Base-by-base conservation (phyloP, 169 alveolate genomes). In the Plasmodium berghei region DNA sequence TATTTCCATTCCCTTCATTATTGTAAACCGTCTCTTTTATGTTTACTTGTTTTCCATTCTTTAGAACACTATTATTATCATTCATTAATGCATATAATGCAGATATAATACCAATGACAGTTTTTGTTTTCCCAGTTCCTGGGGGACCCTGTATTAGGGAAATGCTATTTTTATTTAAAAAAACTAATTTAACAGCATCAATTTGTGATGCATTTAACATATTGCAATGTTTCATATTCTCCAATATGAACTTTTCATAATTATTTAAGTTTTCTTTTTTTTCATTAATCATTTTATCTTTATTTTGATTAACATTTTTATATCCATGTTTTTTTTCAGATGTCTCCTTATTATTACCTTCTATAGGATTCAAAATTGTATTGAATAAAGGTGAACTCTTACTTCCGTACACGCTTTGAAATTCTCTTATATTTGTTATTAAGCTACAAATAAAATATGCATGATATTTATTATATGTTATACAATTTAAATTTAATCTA, bases 71-170 rank as follows among this genome's bases (percentile, higher is more conserved):
- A 24, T 28, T 73, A 49, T 49, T 18, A 2, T 34, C 42, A 58
- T 58, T 67, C 20, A 72, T 73, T 34, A 66, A 40, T 22, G 87
- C 69, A 48, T 70, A 71, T 46, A 85, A 56, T 9, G 66, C 92
- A 16, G 74, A 88, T 63, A 98, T 88, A 20, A 98, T 92, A 40
- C 99, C 99, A 28, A 97, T 88, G 49, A 98, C 96, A 0, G 99
- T 98, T 67, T 96, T 96, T 1, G 99, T 98, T 92, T 98, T 98
- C 12, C 99, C 99, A 12, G 99, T 97, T 9, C 99, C 99, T n/a
- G 99, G 99, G 6, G 99, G 99, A 1, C 99, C 99, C 77, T 98
- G 99, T 22, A 97, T 96, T 18, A 98, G 94, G 34, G 98, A 77
- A 48, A 77, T 77, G 45, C 45, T 63, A 77, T 77, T 77, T 67